These are phyloP conservation scores for Rhypophila decipiens DNA, from an alignment of 495 filamentous ascomycete genomes.

Conservation along the genomic window DNA sequence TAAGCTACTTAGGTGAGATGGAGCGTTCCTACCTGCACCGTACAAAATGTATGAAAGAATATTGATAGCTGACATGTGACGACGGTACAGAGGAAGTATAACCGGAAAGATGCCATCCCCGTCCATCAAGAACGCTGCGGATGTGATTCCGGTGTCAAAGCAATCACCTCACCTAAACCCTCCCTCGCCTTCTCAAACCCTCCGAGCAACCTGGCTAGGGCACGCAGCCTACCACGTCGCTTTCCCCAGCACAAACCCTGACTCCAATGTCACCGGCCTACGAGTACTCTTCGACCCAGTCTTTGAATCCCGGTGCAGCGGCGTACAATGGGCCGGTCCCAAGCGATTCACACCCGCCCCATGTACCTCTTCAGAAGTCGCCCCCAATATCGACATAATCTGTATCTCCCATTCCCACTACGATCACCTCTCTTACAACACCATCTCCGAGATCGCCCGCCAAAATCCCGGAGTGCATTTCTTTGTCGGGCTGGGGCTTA, in stretches of 20 bases:
- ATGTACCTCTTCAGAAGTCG: slow-evolving; percentile 73
- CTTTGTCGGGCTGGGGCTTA: slow-evolving; percentile 84
- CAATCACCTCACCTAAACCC: slow-evolving; percentile 42
- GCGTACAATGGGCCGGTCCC: slow-evolving; percentile 64
- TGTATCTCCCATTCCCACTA: slow-evolving; percentile 93
- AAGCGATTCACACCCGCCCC: slow-evolving; percentile 77
- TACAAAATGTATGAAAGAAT: background rate
- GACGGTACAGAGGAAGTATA: background rate
- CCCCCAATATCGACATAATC: slow-evolving; percentile 78
- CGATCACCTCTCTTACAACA: slow-evolving; percentile 79
- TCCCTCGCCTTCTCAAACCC: slow-evolving; percentile 31
- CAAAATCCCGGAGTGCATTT: slow-evolving; percentile 76
- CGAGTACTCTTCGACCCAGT: slow-evolving; percentile 94
- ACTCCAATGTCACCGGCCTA: too few relatives aligned
- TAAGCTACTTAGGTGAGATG: background rate
- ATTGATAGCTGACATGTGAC: background rate
- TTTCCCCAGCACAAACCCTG: too few relatives aligned
- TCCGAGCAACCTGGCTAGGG: slow-evolving; percentile 93
- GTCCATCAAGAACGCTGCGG: background rate
- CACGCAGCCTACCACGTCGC: slow-evolving; percentile 94
- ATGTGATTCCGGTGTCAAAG: slow-evolving; percentile 19
- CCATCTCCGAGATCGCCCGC: slow-evolving; percentile 62
- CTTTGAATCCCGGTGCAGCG: slow-evolving; percentile 81
- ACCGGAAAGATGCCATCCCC: background rate
- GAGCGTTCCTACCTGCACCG: background rate